Evolutionary conservation across 257 asterid genomes (phyloP).

Genomic region (Solanum arcanum): DNA sequence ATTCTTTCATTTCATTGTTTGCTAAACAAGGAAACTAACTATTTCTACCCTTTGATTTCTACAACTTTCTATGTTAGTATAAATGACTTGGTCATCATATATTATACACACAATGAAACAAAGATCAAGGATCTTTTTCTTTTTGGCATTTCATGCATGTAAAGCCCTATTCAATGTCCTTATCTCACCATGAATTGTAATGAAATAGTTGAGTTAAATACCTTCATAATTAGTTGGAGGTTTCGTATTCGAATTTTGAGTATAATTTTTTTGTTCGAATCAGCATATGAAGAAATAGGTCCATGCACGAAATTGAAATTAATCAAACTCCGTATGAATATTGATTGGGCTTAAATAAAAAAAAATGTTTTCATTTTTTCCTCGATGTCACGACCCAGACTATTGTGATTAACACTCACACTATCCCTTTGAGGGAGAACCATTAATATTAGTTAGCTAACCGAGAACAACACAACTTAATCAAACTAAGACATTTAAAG

Average conservation of each 20-base stretch:
- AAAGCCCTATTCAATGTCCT: not conserved
- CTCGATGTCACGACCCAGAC: not conserved
- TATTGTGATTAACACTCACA: no score
- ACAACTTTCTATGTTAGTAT: conserved; percentile 42
- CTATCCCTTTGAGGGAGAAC: no score
- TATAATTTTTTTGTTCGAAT: no score
- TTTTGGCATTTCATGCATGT: not conserved
- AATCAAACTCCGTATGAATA: not conserved
- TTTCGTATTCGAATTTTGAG: fast-evolving
- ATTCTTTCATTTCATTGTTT: conserved; percentile 31
- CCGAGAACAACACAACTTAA: no score
- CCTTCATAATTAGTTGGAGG: fast-evolving
- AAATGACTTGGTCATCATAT: conserved; percentile 13
- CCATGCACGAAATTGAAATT: not conserved
- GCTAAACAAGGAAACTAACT: conserved; percentile 27
- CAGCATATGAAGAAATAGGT: no score
- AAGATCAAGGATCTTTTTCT: not conserved
- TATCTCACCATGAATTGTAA: not conserved
- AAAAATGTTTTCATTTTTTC: conserved; percentile 12
- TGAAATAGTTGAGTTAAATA: not conserved
- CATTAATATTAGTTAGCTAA: no score
- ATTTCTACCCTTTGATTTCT: conserved; percentile 21
- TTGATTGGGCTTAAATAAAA: no score
- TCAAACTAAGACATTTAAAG: no score
- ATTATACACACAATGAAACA: not conserved